A percentile compares a stretch with the other conserved stretches of the same genome.
Evolutionary conservation across 257 asterid species (phyloP).

Genomic region (Solanum sitiens): DNA sequence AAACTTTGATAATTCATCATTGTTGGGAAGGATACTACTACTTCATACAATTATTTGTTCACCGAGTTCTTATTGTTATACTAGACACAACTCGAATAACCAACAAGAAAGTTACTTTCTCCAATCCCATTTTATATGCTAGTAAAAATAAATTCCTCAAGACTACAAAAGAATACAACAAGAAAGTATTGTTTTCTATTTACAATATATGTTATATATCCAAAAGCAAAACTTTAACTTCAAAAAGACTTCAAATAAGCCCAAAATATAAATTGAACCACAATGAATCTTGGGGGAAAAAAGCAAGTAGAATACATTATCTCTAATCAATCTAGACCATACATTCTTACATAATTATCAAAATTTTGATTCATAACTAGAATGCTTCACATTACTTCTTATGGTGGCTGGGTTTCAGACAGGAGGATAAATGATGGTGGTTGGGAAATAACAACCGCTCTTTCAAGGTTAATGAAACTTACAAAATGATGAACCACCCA

Average conservation of each 20-base stretch:
- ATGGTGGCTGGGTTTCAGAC: background rate
- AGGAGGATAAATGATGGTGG: background rate
- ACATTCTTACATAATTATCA: background rate
- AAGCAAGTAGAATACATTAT: background rate
- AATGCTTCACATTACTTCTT: background rate
- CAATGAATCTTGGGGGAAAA: background rate
- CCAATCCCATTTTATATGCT: background rate
- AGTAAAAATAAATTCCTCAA: background rate
- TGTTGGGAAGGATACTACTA: background rate
- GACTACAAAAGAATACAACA: background rate
- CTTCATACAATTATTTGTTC: background rate
- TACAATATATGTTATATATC: background rate
- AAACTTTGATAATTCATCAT: background rate
- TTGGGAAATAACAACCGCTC: too few species aligned
- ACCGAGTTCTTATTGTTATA: background rate
- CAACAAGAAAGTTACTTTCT: background rate
- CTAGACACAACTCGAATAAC: background rate
- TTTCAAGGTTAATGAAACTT: too few species aligned
- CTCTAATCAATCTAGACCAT: background rate
- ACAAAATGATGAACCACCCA: background rate
- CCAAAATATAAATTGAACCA: background rate
- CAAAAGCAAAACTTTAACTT: background rate
- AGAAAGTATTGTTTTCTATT: background rate
- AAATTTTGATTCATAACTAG: background rate
- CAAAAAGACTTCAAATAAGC: background rate